A percentile compares a stretch with the other conserved stretches of the same genome.
These are phyloP conservation scores for Pascua guehoae DNA, from an alignment of 1,284 basidiomycete genomes.

Conservation along the genomic window DNA sequence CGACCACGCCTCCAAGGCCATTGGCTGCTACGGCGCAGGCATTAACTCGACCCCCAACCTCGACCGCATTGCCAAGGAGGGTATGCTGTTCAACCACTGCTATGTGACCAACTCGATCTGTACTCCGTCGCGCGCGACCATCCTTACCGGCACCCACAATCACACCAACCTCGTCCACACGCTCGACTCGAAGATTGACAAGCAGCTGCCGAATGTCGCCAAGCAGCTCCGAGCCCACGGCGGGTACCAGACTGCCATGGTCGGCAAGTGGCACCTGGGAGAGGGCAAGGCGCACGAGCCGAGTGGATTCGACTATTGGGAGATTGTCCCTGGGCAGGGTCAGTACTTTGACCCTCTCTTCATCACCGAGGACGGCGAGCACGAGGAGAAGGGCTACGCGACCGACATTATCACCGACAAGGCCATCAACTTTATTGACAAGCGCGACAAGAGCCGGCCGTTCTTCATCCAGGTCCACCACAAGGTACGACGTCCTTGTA, in stretches of 20 bases:
- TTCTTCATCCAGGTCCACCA: slow-evolving; percentile 32
- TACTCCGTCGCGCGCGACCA: slow-evolving; percentile 21
- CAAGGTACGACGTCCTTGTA: slow-evolving; percentile 9
- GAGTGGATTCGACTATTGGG: slow-evolving; percentile 28
- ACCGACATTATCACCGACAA: slow-evolving; percentile 35
- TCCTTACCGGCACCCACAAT: slow-evolving; percentile 22
- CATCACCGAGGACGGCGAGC: slow-evolving; percentile 15
- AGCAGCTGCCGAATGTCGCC: slow-evolving; percentile 21
- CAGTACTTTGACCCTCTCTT: slow-evolving; percentile 25
- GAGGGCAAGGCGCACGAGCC: slow-evolving; percentile 24
- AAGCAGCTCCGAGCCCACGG: slow-evolving; percentile 20
- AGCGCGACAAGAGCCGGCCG: slow-evolving; percentile 15
- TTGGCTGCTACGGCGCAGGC: slow-evolving; percentile 21
- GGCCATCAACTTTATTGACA: slow-evolving; percentile 21
- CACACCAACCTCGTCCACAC: slow-evolving; percentile 19
- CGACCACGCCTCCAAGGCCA: slow-evolving; percentile 26
- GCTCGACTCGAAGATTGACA: slow-evolving; percentile 17
- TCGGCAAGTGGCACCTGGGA: slow-evolving; percentile 29
- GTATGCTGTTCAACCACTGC: slow-evolving; percentile 28
- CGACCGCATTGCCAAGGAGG: slow-evolving; percentile 21
- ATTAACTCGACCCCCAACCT: slow-evolving; percentile 26
- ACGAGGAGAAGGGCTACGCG: slow-evolving; percentile 22
- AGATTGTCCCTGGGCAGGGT: slow-evolving; percentile 26
- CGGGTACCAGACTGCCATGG: slow-evolving; percentile 24
- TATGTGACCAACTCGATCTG: slow-evolving; percentile 30